Percentiles rank a stretch among this genome's conserved stretches.
These are phyloP conservation scores for Pythium apleroticum DNA, from an alignment of 352 stramenopile species.

Conservation along the genomic window DNA sequence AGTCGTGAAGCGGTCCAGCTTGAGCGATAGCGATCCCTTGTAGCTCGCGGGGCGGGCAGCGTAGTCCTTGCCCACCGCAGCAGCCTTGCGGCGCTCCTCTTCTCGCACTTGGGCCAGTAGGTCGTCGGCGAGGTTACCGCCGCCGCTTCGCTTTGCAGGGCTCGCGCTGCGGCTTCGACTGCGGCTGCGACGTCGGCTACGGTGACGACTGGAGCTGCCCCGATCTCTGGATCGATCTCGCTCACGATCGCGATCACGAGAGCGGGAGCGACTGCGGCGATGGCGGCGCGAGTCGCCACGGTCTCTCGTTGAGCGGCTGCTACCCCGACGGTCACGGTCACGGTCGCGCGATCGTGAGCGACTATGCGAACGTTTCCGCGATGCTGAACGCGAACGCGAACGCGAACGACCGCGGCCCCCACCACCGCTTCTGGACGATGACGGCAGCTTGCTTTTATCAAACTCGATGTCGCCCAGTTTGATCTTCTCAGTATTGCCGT, in stretches of 20 bases:
- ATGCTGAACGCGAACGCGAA: constrained; percentile 37
- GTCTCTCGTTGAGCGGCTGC: constrained; percentile 26
- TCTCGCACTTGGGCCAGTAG: constrained; percentile 91
- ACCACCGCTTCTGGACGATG: constrained; percentile 33
- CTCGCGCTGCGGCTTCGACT: constrained; percentile 31
- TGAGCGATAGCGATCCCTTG: constrained; percentile 91
- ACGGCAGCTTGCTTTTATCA: constrained; percentile 31
- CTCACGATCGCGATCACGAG: constrained; percentile 27
- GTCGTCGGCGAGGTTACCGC: constrained; percentile 53
- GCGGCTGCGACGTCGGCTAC: constrained; percentile 28
- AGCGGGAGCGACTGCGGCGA: constrained; percentile 42
- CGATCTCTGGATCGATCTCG: constrained; percentile 29
- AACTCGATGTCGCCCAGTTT: constrained; percentile 94
- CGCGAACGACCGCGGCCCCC: constrained; percentile 42
- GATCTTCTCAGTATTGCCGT: constrained; percentile 96
- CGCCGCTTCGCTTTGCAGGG: background rate
- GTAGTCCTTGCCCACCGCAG: constrained; percentile 90
- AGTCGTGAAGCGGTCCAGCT: constrained; percentile 87
- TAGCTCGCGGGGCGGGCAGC: constrained; percentile 89
- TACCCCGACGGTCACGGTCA: constrained; percentile 32
- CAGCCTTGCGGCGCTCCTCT: constrained; percentile 88
- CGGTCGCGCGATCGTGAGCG: constrained; percentile 8
- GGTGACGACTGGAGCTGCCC: constrained; percentile 33
- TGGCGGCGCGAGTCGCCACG: constrained; percentile 13
- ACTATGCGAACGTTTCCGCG: constrained; percentile 33